Percentiles rank a stretch among this genome's conserved stretches.
phyloP scores from a whole-genome alignment of 2,329 filamentous ascomycete genomes.

The Aureobasidium uvarum region DNA sequence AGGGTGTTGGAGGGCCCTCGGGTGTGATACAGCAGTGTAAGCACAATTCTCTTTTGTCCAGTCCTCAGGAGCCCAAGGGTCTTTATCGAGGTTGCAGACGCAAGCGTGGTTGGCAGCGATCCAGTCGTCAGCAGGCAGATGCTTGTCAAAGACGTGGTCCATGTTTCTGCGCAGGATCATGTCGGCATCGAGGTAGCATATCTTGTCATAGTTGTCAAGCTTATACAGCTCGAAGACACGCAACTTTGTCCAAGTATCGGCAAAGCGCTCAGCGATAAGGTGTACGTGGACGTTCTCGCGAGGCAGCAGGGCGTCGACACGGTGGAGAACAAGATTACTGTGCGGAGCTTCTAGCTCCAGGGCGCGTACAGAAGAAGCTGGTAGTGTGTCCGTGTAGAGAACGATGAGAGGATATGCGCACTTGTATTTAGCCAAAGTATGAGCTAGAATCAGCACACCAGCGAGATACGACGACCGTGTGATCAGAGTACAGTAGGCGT shows the following conservation, averaged over 20 bases:
- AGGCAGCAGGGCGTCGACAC: conserved; percentile 46
- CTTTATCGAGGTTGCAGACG: conserved; percentile 53
- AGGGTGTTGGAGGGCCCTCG: conserved; percentile 38
- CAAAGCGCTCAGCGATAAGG: conserved; percentile 52
- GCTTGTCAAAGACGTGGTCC: conserved; percentile 47
- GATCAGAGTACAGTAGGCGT: conserved; percentile 53
- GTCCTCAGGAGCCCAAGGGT: conserved; percentile 51
- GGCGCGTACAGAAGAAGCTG: conserved; percentile 42
- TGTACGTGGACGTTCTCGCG: conserved; percentile 40
- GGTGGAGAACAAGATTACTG: conserved; percentile 44
- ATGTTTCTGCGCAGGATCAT: conserved; percentile 50
- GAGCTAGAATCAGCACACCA: conserved; percentile 52
- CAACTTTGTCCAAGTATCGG: conserved; percentile 57
- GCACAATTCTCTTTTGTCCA: conserved; percentile 53
- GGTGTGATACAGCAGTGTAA: conserved; percentile 45
- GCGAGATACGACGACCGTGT: conserved; percentile 54
- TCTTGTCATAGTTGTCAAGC: conserved; percentile 39
- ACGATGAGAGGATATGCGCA: conserved; percentile 52
- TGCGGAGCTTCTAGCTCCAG: conserved; percentile 45
- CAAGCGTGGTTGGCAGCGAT: conserved; percentile 53
- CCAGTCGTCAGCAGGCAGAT: conserved; percentile 43
- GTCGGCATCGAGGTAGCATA: conserved; percentile 56
- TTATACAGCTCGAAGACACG: conserved; percentile 51
- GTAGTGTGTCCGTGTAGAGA: conserved; percentile 49
- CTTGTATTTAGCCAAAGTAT: conserved; percentile 49